Evolutionary conservation across 208 protist genomes (phyloP), one percentile per base, ranked within the genome.

Genomic region (Crithidia sp.): DNA sequence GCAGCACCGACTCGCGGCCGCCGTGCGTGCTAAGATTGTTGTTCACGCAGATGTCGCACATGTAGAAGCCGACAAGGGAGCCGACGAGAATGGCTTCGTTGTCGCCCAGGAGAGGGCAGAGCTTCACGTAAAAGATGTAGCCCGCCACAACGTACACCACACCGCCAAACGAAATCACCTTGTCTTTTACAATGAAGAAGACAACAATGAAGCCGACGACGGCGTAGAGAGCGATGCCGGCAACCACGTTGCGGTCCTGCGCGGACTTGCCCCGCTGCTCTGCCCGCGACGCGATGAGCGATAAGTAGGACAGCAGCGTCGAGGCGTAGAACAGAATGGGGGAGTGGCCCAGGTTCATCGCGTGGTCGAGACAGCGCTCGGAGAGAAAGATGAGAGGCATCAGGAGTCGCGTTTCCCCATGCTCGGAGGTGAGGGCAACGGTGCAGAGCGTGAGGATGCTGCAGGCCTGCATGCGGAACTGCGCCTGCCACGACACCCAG

Each of bases 251-350:
- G 39, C 67, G 65, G 64, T 82, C 73, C n/a, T 60, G 54, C 39
- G 67, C 66, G 2, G 77, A 82, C 59, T 82, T 85, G 0, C 81
- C 84, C 39, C 49, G 62, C 54, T 76, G 53, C 66, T 85, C 74
- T 13, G 71, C 74, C 43, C 73, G 76, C 1, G 73, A 79, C 2
- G 84, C 79, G 9, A 91, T 61, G 12, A 93, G 73, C 36, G 92
- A 88, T 10, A 96, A 50, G 58, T 91, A 94, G 1, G 92, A 93
- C 2, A 95, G 75, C 40, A 96, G 50, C 49, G 89, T 85, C 28
- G 92, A 93, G 4, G 92, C 84, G 76, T 95, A 95, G 49, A 95
- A 96, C 50, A 92, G 87, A 64, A 93, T 69, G 2, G 83, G 83
- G 4, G 79, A 87, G 71, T 85, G 74, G 4, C 67, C 72, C 13